A percentile compares a stretch with the other conserved stretches of the same genome.
phyloP scores from a whole-genome alignment of 2,329 filamentous ascomycete species.

The Epichloe gansuensis region DNA sequence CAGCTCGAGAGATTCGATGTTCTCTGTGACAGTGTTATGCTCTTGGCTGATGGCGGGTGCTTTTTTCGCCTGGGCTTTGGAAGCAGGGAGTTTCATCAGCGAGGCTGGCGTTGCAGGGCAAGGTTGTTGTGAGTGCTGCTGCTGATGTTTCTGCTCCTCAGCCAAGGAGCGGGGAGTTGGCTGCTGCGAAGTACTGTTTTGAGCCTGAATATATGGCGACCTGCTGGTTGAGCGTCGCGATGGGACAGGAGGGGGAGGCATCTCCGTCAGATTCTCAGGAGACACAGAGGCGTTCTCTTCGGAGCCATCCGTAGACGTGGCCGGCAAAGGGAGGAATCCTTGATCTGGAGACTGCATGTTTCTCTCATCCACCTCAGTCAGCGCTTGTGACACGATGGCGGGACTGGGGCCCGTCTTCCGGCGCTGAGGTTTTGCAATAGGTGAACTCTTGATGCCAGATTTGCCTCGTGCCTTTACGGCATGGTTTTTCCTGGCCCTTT shows the following conservation, averaged over 20 bases:
- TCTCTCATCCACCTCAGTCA: slow-evolving; percentile 39
- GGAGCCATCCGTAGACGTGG: slow-evolving; percentile 38
- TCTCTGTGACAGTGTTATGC: slow-evolving; percentile 32
- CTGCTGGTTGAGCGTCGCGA: slow-evolving; percentile 49
- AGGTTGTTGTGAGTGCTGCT: slow-evolving; percentile 19
- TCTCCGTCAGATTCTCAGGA: slow-evolving; percentile 49
- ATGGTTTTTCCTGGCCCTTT: slow-evolving; percentile 40
- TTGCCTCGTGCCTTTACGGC: slow-evolving; percentile 39
- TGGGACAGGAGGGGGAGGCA: slow-evolving; percentile 59
- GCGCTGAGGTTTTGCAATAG: slow-evolving; percentile 55
- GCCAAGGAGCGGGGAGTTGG: slow-evolving; percentile 7
- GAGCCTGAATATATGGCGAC: slow-evolving; percentile 54
- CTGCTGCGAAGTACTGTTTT: slow-evolving; percentile 24
- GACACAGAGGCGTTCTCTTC: slow-evolving; percentile 54
- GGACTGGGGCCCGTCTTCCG: slow-evolving; percentile 40
- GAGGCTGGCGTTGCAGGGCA: slow-evolving; percentile 78
- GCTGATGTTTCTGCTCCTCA: slow-evolving; percentile 5
- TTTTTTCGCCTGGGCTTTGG: slow-evolving; percentile 38
- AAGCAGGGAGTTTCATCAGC: slow-evolving; percentile 61
- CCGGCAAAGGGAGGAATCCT: slow-evolving; percentile 25
- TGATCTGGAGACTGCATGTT: slow-evolving; percentile 19
- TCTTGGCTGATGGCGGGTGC: slow-evolving; percentile 15
- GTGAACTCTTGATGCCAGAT: slow-evolving; percentile 51
- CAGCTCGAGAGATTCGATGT: slow-evolving; percentile 49
- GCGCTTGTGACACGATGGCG: slow-evolving; percentile 40